Evolutionary conservation across 805 yeast genomes (phyloP).

Genomic region (Jamesozyma lodderae): DNA sequence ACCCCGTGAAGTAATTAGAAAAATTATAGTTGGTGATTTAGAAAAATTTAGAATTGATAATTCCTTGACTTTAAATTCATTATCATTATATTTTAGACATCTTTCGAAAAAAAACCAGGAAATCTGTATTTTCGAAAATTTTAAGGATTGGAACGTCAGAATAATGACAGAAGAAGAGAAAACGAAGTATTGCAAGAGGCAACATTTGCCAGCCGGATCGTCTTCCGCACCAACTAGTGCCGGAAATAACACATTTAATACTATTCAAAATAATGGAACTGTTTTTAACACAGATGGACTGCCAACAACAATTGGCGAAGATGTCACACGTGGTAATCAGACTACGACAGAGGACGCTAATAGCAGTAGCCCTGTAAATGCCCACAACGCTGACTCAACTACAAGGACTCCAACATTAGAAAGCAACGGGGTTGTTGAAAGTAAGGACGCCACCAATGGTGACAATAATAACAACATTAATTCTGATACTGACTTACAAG

Average conservation of each 20-base stretch:
- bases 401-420: no score
- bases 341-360: no score
- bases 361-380: no score
- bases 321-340: no score
- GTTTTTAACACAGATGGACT: background rate
- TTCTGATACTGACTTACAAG: no score
- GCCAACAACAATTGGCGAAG: no score
- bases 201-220: slow-evolving; percentile 9
- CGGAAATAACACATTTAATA: background rate
- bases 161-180: slow-evolving; percentile 27
- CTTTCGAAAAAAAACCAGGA: slow-evolving; percentile 23
- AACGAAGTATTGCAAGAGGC: slow-evolving; percentile 26
- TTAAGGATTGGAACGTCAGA: slow-evolving; percentile 25
- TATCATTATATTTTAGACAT: slow-evolving; percentile 28
- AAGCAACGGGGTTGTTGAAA: no score
- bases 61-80: slow-evolving; percentile 28
- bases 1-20: slow-evolving; percentile 27
- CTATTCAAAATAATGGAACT: background rate
- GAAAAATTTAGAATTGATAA: slow-evolving; percentile 30
- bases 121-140: slow-evolving; percentile 27
- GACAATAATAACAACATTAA: no score
- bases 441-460: no score
- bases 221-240: background rate
- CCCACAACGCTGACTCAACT: no score
- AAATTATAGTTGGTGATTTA: slow-evolving; percentile 28